Conservation (phyloP, 2,329 filamentous ascomycete genomes). For the Bipolaris victoriae region DNA sequence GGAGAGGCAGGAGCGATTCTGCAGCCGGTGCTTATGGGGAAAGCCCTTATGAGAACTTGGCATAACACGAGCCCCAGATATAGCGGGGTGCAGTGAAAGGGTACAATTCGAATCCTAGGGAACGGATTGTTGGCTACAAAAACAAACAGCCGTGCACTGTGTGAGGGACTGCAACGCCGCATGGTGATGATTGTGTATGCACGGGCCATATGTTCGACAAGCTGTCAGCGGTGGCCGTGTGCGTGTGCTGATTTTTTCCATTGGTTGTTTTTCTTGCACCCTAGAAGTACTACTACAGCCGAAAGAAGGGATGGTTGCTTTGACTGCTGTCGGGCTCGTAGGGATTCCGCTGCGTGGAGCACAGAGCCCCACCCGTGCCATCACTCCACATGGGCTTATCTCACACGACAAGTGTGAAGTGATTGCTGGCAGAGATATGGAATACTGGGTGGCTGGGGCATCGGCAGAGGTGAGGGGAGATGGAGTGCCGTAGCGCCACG, state of each 20-base stretch:
- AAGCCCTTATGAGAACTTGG: neutral
- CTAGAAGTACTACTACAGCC: neutral
- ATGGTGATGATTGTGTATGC: slow-evolving; percentile 1
- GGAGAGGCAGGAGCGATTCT: slow-evolving; percentile 12
- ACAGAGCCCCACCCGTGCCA: neutral
- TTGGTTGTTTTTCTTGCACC: neutral
- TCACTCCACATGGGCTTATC: neutral
- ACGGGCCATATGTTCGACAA: slow-evolving; percentile 15
- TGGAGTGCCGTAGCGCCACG: neutral
- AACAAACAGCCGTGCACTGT: neutral
- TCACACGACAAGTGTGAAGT: neutral
- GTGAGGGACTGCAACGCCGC: neutral
- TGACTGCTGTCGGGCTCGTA: neutral
- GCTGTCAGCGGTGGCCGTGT: neutral
- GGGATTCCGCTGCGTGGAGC: neutral
- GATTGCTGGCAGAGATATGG: neutral
- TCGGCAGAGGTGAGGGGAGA: neutral
- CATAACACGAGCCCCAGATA: neutral
- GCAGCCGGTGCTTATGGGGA: slow-evolving; percentile 2
- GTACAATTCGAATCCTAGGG: neutral
- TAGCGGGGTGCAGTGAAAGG: neutral
- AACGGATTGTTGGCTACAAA: neutral
- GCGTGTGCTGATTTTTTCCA: neutral
- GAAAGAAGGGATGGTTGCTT: neutral
- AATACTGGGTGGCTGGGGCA: neutral